Base-by-base conservation (phyloP, 176 grass and related monocot species). In the Zizania latifolia region DNA sequence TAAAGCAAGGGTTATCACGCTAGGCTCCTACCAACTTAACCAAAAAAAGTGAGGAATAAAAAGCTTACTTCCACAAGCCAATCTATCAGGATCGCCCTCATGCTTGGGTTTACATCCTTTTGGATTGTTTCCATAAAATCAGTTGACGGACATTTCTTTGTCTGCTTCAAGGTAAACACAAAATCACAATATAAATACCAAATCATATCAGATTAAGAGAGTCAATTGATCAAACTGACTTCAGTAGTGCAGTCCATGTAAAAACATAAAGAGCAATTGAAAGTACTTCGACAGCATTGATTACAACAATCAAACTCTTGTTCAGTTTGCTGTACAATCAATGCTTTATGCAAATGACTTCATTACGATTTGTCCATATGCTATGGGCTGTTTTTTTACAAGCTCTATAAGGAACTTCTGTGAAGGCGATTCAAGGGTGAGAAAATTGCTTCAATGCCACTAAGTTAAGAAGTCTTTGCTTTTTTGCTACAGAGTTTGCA, bases 11-110 rank as follows among this genome's bases (percentile, higher is more conserved):
- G 27, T 57, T 2, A 31, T 56, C 34, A n/a, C n/a, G 38, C 23
- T 17, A 62, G 64, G 5, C 36, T 27, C 48, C 29, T 26, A 36
- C 2, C 8, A 28, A 28, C 29, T 64, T n/a, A n/a, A n/a, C n/a
- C n/a, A 15, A 3, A n/a, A 24, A 68, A 76, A 59, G 11, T 26
- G 11, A 4, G 16, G 23, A 1, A 65, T 68, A 75, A 70, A n/a
- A 71, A 36, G 8, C 85, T 90, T 88, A 99, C 95, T 77, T 99
- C 95, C 10, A 99, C 95, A 84, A 99, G 95, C 95, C 92, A 99
- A 56, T 99, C 95, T 79, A 99, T 84, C 53, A 99, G 77, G 78
- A 99, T 94, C 72, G 95, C 89, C 37, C 95, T 83, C 95, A 99
- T 94, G 82, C 95, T 90, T 46, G 89, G 81, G 79, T 90, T 94